Evolutionary conservation across 441 rosid genomes (phyloP), one percentile per base, ranked within the genome.

Genomic region (Populus hybrid): DNA sequence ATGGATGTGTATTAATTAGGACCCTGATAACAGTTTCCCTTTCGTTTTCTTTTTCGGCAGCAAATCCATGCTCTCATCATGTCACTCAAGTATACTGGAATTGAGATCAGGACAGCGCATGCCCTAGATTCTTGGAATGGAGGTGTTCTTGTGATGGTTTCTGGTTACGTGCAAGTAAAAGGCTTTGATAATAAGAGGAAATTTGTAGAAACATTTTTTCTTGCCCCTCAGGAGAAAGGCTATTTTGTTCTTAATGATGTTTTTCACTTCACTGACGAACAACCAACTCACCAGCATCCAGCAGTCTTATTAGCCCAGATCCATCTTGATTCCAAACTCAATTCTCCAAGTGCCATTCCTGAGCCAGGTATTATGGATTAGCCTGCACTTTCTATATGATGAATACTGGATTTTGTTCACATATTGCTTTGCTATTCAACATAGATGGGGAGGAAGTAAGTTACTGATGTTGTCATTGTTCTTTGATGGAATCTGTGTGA

Each of bases 181-280:
- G 87, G 90, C 78, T 87, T 90, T 76, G 75, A 72, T 80, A 79
- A 80, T 69, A 85, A 88, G 83, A 88, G 97, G 90, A 91, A 88
- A 81, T 96, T 96, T 86, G 86, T 91, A 71, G 93, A 96, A 85
- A 93, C 97, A 0, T 96, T 96, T 86, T 96, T 94, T 80, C 97
- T 96, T 80, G 98, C 98, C 53, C 98, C 98, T 53, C 98, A 94
- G 73, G 95, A 90, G 87, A 91, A 83, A 24, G 98, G 98, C 20
- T 94, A 83, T 85, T 96, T 94, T 85, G 92, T 96, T 80, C 90
- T 96, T 77, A 96, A 89, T 88, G 98, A 96, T 82, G 89, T 96
- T 67, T 90, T 96, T 80, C 90, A 92, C 70, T 88, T 87, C 83
- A 81, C 88, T 73, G 97, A 90, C 8, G 97, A 90, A 76, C 92